These are phyloP conservation scores for Vitis hybrid DNA, from an alignment of 177 flowering plant species.

Conservation along the genomic window DNA sequence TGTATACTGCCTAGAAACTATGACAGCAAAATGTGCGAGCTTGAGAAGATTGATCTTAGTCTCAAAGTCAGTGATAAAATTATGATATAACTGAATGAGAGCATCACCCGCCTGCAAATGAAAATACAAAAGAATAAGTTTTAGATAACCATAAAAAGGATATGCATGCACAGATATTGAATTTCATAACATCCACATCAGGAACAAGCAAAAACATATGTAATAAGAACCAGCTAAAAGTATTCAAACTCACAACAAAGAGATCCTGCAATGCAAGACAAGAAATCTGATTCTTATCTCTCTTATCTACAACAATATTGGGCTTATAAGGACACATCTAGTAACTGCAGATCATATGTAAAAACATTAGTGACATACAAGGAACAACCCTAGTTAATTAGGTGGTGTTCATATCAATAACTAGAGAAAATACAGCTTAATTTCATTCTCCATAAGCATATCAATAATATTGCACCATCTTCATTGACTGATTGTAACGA, in stretches of 20 bases:
- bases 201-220: background rate
- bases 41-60: conserved; percentile 95
- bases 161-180: background rate
- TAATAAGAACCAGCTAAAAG: background rate
- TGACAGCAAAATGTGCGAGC: conserved; percentile 94
- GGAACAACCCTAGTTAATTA: too few species aligned
- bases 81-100: conserved; percentile 82
- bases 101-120: conserved; percentile 84
- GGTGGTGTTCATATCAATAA: too few species aligned
- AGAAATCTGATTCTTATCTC: background rate
- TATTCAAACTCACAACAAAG: background rate
- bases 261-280: background rate
- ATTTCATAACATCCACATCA: background rate
- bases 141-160: background rate
- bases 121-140: background rate
- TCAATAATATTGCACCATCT: too few species aligned
- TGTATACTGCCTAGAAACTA: conserved; percentile 83
- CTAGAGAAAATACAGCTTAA: too few species aligned
- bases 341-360: background rate
- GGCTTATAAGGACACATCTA: background rate
- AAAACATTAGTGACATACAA: too few species aligned
- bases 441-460: too few species aligned
- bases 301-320: background rate
- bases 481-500: too few species aligned
- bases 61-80: conserved; percentile 94